Conservation (phyloP, 768 basidiomycete genomes). For the Kwoniella pini region DNA sequence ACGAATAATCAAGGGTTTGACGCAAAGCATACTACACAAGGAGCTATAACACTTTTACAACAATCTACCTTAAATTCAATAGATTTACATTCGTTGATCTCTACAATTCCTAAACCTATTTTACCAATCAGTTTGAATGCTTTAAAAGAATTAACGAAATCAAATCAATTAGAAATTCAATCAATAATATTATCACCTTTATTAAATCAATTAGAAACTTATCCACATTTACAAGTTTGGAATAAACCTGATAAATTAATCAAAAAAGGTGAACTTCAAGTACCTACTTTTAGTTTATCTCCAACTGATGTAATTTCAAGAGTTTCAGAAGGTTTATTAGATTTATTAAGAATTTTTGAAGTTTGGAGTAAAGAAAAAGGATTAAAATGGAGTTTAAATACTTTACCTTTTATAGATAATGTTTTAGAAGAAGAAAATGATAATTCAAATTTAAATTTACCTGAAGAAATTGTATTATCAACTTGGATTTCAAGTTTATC, state of each 20-base stretch:
- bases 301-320: slow-evolving; percentile 85
- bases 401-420: slow-evolving; percentile 68
- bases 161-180: slow-evolving; percentile 77
- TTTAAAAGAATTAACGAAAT: slow-evolving; percentile 61
- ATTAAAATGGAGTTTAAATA: slow-evolving; percentile 80
- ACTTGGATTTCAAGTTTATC: slow-evolving; percentile 93
- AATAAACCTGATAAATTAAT: slow-evolving; percentile 60
- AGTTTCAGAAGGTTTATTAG: slow-evolving; percentile 89
- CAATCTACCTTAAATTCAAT: slow-evolving; percentile 82
- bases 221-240: slow-evolving; percentile 73
- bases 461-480: slow-evolving; percentile 72
- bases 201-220: slow-evolving; percentile 68
- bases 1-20: slow-evolving; percentile 44
- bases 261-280: slow-evolving; percentile 60
- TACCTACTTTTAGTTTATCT: slow-evolving; percentile 90
- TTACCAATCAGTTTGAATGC: slow-evolving; percentile 7
- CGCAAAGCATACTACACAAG: slow-evolving; percentile 54
- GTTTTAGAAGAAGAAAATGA: slow-evolving; percentile 1
- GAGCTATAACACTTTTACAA: slow-evolving; percentile 68
- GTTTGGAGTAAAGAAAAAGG: slow-evolving; percentile 81
- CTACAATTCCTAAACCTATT: slow-evolving; percentile 9
- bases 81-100: slow-evolving; percentile 65
- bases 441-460: slow-evolving; percentile 27
- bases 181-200: slow-evolving; percentile 82
- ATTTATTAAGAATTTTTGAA: slow-evolving; percentile 89